Conservation (phyloP, 345 rosid species). For the Adansonia digitata region DNA sequence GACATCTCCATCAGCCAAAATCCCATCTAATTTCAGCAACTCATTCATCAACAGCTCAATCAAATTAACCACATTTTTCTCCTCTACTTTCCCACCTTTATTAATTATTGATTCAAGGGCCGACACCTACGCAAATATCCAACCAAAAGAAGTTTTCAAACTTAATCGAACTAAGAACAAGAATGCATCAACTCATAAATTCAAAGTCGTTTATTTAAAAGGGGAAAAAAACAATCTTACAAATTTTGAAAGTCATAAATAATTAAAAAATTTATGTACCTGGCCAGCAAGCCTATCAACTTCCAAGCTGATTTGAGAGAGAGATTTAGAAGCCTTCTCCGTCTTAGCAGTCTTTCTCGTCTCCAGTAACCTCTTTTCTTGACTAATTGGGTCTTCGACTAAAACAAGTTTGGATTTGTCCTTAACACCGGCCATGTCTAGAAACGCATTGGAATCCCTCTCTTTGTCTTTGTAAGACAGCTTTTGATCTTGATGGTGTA, state of each 20-base stretch:
- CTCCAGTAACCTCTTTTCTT: slow-evolving; percentile 76
- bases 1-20: slow-evolving; percentile 80
- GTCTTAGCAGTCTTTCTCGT: slow-evolving; percentile 76
- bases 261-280: slow-evolving; percentile 28
- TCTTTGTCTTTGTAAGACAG: slow-evolving; percentile 86
- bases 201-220: not conserved
- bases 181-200: not conserved
- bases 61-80: slow-evolving; percentile 56
- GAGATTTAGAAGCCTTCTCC: slow-evolving; percentile 86
- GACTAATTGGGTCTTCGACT: slow-evolving; percentile 80
- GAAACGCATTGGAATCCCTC: slow-evolving; percentile 85
- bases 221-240: no score
- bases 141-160: not conserved
- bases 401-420: slow-evolving; percentile 90
- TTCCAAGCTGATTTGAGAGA: slow-evolving; percentile 85
- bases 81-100: slow-evolving; percentile 76
- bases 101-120: slow-evolving; percentile 60
- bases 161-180: not conserved
- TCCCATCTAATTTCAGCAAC: slow-evolving; percentile 79
- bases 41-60: slow-evolving; percentile 90
- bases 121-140: slow-evolving; percentile 55
- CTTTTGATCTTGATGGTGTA: slow-evolving; percentile 93
- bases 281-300: slow-evolving; percentile 84
- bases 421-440: slow-evolving; percentile 82
- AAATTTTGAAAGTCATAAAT: not conserved